Base-by-base conservation (phyloP, 768 basidiomycete species). In the Thelephora aurantiotincta region DNA sequence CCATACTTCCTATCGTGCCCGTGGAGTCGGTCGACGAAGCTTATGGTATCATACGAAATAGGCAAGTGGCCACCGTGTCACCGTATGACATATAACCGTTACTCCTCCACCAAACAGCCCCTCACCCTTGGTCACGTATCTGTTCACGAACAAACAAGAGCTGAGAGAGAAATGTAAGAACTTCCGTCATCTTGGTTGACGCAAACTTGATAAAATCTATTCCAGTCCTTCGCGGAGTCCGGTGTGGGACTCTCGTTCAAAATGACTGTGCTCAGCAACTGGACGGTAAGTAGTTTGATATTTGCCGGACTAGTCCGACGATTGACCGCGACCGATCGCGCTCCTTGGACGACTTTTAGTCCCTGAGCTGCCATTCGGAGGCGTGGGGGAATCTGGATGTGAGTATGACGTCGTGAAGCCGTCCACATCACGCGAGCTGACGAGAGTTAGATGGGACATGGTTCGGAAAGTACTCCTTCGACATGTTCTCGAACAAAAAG, bases 341-440 rank as follows among this genome's bases (percentile, higher is more conserved):
- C 9, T 30, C 9, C 9, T 9, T 9, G 26, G 26, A 30, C 26
- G 26, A 30, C 46, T 50, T 46, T 23, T 35, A 67, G 67, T 64
- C 23, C 35, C 53, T 12, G 67, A 66, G 48, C 55, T 77, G 43
- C 77, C 75, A 1, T 73, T 78, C 53, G 66, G 68, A 11, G 75
- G 77, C 1, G 65, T 75, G 2, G 80, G 81, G 23, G 74, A 74
- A 55, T 81, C 80, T 1, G 81, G 82, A 47, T 72, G 81, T 82
- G 58, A 52, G 77, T 63, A 7, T 16, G 48, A 13, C 45, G 26
- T 19, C 18, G 37, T 41, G 45, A 6, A 4, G 33, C 43, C 45
- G 13, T 5, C 5, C 19, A 36, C 13, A 16, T 11, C 11, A 46
- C 35, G 19, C 26, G 49, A 11, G 45, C 30, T 30, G 30, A 54